Percentiles rank a stretch among this genome's conserved stretches.
Conservation (phyloP, 371 early-diverging fungal genomes). For the Batrachochytrium dendrobatidis region DNA sequence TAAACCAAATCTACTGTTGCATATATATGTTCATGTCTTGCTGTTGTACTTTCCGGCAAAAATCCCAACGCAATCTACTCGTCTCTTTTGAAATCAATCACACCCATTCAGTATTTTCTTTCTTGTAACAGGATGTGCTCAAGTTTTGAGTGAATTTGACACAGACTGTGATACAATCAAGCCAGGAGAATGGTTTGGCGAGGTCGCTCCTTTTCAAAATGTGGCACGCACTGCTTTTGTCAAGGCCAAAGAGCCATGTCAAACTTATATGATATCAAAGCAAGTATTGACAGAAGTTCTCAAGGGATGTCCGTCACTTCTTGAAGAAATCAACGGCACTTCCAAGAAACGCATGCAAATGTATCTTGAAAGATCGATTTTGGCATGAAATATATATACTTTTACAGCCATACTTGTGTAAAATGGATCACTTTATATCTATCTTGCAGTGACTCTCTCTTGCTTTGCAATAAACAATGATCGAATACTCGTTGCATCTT, state of each 20-base stretch:
- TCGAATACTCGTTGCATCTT: no score
- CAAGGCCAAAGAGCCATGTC: not conserved
- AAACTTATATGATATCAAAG: not conserved
- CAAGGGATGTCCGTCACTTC: not conserved
- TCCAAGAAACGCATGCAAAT: not conserved
- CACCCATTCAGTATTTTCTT: not conserved
- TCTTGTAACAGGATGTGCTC: not conserved
- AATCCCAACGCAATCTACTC: no score
- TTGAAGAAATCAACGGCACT: not conserved
- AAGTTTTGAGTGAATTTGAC: not conserved
- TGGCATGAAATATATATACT: no score
- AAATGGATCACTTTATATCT: no score
- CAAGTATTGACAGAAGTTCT: not conserved
- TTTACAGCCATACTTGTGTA: no score
- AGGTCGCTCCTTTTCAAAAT: not conserved
- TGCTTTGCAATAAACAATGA: no score
- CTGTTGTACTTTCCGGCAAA: no score
- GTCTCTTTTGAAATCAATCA: no score
- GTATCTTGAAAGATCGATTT: not conserved
- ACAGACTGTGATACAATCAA: not conserved
- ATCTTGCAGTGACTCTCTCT: no score
- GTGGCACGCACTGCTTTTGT: not conserved
- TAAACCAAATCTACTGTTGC: no score
- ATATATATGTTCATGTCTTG: no score
- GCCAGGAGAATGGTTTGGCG: not conserved